phyloP scores from a whole-genome alignment of 1,139 yeast species.

The Pichia sp. region DNA sequence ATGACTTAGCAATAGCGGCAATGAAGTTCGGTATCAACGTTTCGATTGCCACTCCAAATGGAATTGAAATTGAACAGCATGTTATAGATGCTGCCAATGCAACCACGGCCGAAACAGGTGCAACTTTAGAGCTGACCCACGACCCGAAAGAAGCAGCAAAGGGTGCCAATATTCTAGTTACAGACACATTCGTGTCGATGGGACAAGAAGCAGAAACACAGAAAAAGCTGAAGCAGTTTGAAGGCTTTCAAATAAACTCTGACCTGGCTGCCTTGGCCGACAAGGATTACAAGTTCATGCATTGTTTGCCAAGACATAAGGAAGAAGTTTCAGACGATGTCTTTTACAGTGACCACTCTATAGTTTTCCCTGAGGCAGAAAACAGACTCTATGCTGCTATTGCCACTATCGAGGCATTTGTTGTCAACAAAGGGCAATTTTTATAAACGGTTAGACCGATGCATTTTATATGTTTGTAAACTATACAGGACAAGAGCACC shows the following conservation, averaged over 20 bases:
- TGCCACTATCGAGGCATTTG: conserved; percentile 88
- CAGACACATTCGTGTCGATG: conserved; percentile 99
- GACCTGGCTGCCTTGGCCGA: conserved; percentile 62
- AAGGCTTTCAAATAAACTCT: conserved; percentile 76
- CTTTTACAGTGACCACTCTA: conserved; percentile 75
- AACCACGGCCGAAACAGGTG: conserved; percentile 48
- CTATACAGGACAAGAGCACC: not conserved
- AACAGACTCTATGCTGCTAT: conserved; percentile 94
- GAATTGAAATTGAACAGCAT: conserved; percentile 58
- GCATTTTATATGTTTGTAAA: not conserved
- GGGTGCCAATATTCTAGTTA: conserved; percentile 76
- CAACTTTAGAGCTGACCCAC: conserved; percentile 58
- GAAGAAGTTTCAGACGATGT: conserved; percentile 95
- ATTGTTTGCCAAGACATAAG: conserved; percentile 90
- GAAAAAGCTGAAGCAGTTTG: conserved; percentile 71
- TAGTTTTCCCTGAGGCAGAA: conserved; percentile 94
- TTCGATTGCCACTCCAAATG: conserved; percentile 75
- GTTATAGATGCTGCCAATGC: conserved; percentile 53
- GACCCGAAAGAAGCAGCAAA: conserved; percentile 71
- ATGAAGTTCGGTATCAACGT: conserved; percentile 82
- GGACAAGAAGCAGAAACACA: conserved; percentile 84
- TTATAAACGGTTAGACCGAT: conserved; percentile 5
- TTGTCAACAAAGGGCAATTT: conserved; percentile 70
- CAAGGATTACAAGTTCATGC: conserved; percentile 76
- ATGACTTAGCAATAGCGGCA: conserved; percentile 89